Base-by-base conservation (phyloP, 371 early-diverging fungal genomes). In the Mucor piriformis region DNA sequence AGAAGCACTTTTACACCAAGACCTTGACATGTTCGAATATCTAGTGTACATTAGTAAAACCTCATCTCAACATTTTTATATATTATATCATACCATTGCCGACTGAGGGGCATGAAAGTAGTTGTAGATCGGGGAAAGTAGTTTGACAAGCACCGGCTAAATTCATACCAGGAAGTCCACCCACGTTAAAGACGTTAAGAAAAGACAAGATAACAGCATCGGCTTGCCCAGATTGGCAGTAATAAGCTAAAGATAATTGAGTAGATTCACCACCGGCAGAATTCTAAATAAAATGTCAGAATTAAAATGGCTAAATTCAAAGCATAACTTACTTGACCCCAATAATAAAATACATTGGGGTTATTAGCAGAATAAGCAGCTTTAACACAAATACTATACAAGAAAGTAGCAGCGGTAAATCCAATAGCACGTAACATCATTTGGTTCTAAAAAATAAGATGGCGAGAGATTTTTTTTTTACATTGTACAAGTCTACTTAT, bases 131-230 rank as follows among this genome's bases (percentile, higher is more conserved):
- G 15, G 76, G 67, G 57, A 83, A 86, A 16, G 63, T 56, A 10
- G 61, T 73, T 42, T 70, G 68, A 61, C 90, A 87, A 29, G 88
- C 85, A 55, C 80, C 82, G 47, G 88, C 73, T 48, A 89, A 74
- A 54, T 89, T 86, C 27, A 84, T 50, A 3, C 62, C 67, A 56
- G 87, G 82, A 12, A 67, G 50, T 32, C 66, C 44, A 55, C 78
- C 61, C 46, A 80, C 70, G 38, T 83, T 83, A 35, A 87, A 83
- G 25, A 85, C 66, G 64, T 64, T 29, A 46, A 91, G 66, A 53
- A 88, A 89, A 4, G 88, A 77, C 16, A 91, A 27, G 7, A 86
- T 74, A 24, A 89, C 64, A 7, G 75, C 73, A 62, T 88, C 85
- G 27, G 76, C 76, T 7, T 68, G 44, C 24, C 67, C 68, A 10